A percentile compares a stretch with the other conserved stretches of the same genome.
Conservation (phyloP, 2,329 filamentous ascomycete species). For the Diaporthe vaccinii region DNA sequence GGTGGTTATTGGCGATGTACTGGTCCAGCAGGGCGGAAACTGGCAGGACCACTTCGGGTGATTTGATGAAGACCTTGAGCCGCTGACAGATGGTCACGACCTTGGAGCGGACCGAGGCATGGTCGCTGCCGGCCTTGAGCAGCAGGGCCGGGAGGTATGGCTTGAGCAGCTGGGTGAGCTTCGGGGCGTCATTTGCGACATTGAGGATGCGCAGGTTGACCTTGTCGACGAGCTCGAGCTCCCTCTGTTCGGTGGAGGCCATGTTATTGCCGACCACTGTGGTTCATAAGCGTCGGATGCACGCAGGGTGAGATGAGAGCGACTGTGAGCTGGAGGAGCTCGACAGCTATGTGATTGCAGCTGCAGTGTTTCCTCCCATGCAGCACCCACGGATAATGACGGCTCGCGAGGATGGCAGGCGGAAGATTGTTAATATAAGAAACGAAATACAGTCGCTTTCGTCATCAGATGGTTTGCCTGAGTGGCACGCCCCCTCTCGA, state of each 20-base stretch:
- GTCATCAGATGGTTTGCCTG: constrained; percentile 21
- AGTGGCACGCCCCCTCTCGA: constrained; percentile 8
- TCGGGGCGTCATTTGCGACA: constrained; percentile 85
- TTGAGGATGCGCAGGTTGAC: constrained; percentile 86
- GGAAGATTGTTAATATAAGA: not conserved
- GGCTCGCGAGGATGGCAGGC: not conserved
- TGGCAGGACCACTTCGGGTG: constrained; percentile 78
- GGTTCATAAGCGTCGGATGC: not conserved
- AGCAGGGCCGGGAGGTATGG: constrained; percentile 86
- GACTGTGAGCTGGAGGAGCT: constrained; percentile 23
- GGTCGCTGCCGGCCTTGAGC: constrained; percentile 86
- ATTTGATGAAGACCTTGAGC: constrained; percentile 68
- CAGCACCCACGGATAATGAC: not conserved
- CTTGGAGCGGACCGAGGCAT: constrained; percentile 84
- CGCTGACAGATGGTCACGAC: constrained; percentile 65
- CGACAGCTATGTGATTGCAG: not conserved
- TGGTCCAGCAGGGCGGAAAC: constrained; percentile 88
- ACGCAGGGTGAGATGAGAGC: not conserved
- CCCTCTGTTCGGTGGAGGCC: constrained; percentile 71
- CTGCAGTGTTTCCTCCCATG: constrained; percentile 14
- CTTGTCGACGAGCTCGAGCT: constrained; percentile 86
- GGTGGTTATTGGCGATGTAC: constrained; percentile 83
- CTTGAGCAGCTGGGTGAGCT: constrained; percentile 82
- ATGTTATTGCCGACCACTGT: constrained; percentile 13
- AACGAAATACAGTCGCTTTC: not conserved